phyloP scores from a whole-genome alignment of 352 stramenopile genomes.

The Phytophthora parvispora region DNA sequence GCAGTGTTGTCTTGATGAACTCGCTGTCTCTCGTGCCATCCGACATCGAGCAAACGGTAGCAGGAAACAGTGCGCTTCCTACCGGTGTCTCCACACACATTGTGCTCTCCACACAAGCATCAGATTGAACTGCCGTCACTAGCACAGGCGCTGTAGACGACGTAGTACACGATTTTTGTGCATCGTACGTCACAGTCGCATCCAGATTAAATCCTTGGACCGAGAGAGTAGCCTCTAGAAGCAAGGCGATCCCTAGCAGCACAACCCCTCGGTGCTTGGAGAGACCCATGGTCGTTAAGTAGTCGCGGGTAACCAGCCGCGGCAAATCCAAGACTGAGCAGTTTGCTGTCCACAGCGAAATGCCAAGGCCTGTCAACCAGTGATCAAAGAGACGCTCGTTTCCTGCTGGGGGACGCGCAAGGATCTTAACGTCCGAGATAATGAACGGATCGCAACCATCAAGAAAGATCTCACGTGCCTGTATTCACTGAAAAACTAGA shows the following conservation, averaged over 20 bases:
- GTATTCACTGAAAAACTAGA: constrained; percentile 6
- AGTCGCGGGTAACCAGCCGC: not conserved
- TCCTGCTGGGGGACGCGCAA: constrained; percentile 1
- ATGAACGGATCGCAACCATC: constrained; percentile 4
- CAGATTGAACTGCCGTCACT: not conserved
- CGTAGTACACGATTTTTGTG: not conserved
- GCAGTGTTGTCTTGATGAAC: not conserved
- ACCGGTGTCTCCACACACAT: constrained; percentile 3
- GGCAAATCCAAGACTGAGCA: constrained; percentile 10
- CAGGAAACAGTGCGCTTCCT: constrained; percentile 1
- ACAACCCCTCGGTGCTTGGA: not conserved
- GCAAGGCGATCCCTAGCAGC: not conserved
- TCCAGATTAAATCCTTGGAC: constrained; percentile 9
- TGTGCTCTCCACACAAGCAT: not conserved
- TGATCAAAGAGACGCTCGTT: constrained; percentile 1
- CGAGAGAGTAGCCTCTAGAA: not conserved
- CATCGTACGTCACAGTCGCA: constrained; percentile 5
- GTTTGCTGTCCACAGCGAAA: not conserved
- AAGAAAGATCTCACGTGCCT: constrained; percentile 1
- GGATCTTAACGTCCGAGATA: constrained; percentile 5
- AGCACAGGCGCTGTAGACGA: not conserved
- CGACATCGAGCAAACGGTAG: constrained; percentile 6
- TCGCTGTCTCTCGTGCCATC: constrained; percentile 5
- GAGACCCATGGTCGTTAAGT: not conserved
- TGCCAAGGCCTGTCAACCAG: not conserved